A percentile compares a stretch with the other conserved stretches of the same genome.
Conservation (phyloP, 768 basidiomycete genomes). For the Xerocomellus intermedius region DNA sequence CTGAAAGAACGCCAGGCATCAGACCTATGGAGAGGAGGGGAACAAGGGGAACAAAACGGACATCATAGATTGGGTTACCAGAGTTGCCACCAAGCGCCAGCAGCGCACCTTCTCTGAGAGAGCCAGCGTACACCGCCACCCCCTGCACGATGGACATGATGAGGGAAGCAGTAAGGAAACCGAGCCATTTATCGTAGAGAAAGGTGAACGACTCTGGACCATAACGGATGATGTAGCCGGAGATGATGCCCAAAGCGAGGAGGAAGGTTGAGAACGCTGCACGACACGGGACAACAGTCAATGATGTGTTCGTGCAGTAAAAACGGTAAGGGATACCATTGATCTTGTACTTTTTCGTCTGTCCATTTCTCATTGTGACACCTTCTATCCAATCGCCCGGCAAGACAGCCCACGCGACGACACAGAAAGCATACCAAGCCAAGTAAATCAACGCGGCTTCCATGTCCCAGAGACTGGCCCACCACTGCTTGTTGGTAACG, state of each 20-base stretch:
- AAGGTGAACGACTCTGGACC: conserved; percentile 85
- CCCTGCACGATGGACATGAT: conserved; percentile 79
- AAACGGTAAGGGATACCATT: conserved; percentile 62
- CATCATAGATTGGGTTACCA: conserved; percentile 87
- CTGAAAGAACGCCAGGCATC: conserved; percentile 37
- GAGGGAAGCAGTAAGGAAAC: conserved; percentile 80
- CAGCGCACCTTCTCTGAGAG: conserved; percentile 67
- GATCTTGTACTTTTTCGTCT: conserved; percentile 83
- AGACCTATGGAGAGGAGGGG: not conserved
- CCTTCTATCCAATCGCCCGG: conserved; percentile 76
- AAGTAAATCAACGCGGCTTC: conserved; percentile 75
- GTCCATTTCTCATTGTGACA: conserved; percentile 68
- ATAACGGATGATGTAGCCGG: conserved; percentile 65
- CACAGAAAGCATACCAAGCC: conserved; percentile 88
- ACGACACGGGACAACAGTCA: not conserved
- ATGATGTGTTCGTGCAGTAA: not conserved
- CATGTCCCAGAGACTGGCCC: conserved; percentile 79
- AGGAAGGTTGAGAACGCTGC: conserved; percentile 87
- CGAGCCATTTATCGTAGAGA: conserved; percentile 89
- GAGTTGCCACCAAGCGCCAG: conserved; percentile 93
- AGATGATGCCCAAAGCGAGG: conserved; percentile 69
- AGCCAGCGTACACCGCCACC: conserved; percentile 62
- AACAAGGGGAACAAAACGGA: conserved; percentile 38
- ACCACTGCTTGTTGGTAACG: conserved; percentile 55
- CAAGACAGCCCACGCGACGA: conserved; percentile 76